A percentile compares a stretch with the other conserved stretches of the same genome.
Conservation (phyloP, 176 grass and related monocot species). For the Puya raimondii region DNA sequence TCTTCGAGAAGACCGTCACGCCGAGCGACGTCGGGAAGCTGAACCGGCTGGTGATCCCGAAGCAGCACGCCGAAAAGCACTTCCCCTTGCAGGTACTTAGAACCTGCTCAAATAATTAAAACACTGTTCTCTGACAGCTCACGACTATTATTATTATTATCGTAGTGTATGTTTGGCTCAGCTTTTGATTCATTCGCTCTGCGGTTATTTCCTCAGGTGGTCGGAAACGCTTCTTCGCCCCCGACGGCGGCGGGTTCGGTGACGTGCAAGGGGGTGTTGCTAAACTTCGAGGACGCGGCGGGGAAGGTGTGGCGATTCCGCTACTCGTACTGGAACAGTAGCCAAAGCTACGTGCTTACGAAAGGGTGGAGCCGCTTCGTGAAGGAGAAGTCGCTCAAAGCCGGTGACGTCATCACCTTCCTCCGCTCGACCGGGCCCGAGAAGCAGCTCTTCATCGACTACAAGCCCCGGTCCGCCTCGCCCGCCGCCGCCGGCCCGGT, state of each 20-base stretch:
- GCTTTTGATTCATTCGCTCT: too few relatives aligned
- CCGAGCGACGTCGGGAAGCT: conserved; percentile 96
- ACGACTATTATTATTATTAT: too few relatives aligned
- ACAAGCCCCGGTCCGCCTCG: conserved; percentile 34
- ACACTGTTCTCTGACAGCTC: too few relatives aligned
- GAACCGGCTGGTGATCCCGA: conserved; percentile 91
- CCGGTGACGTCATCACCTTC: conserved; percentile 74
- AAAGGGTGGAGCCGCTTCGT: conserved; percentile 95
- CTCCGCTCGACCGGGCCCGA: conserved; percentile 25
- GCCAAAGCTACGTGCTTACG: conserved; percentile 98
- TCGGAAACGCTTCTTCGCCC: background rate
- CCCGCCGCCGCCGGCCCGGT: background rate
- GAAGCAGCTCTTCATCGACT: conserved; percentile 71
- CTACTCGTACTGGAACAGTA: conserved; percentile 99
- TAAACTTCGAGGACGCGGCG: conserved; percentile 65
- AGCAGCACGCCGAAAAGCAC: conserved; percentile 95
- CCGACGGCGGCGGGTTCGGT: background rate
- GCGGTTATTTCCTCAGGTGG: too few relatives aligned
- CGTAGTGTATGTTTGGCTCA: too few relatives aligned
- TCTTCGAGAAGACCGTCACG: conserved; percentile 90
- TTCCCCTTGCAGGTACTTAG: conserved; percentile 37
- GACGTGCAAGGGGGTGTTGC: conserved; percentile 64
- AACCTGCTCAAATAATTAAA: too few relatives aligned
- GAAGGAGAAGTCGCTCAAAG: conserved; percentile 69
- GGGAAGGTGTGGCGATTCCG: conserved; percentile 90